Conservation (phyloP, 2,329 filamentous ascomycete genomes). For the Volutella citrinella region DNA sequence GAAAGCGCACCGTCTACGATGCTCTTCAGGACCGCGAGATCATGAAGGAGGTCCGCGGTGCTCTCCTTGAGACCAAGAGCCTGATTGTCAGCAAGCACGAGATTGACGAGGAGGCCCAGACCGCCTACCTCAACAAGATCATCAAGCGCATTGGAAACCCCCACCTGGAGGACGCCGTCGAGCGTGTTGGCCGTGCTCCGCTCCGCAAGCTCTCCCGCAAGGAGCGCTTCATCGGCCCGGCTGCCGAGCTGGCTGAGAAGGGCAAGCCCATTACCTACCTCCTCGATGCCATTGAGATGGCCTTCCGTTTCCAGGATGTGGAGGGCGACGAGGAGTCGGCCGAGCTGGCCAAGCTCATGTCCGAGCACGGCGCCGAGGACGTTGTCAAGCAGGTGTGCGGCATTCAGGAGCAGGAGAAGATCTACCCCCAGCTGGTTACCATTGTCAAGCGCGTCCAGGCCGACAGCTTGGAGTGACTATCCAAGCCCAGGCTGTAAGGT, state of each 20-base stretch:
- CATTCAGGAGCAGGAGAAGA: conserved; percentile 70
- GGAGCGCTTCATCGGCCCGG: conserved; percentile 93
- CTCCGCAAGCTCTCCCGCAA: conserved; percentile 91
- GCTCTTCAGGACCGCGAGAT: conserved; percentile 80
- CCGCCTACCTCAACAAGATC: conserved; percentile 88
- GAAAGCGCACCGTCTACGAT: conserved; percentile 87
- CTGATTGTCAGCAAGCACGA: conserved; percentile 86
- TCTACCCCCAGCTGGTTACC: conserved; percentile 72
- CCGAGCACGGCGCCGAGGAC: conserved; percentile 66
- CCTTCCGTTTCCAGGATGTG: conserved; percentile 93
- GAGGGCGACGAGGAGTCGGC: conserved; percentile 86
- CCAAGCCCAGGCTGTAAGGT: neutral
- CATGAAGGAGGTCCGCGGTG: conserved; percentile 72
- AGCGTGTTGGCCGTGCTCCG: conserved; percentile 92
- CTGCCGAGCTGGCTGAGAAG: conserved; percentile 80
- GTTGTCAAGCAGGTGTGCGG: conserved; percentile 81
- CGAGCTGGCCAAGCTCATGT: conserved; percentile 83
- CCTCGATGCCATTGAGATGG: conserved; percentile 83
- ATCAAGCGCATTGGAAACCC: conserved; percentile 91
- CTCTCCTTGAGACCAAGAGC: conserved; percentile 79
- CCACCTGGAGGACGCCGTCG: conserved; percentile 85
- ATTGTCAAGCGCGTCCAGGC: conserved; percentile 82
- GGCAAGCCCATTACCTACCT: conserved; percentile 71
- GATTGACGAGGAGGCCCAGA: conserved; percentile 72
- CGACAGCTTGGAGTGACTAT: conserved; percentile 46